Base-by-base conservation (phyloP, 139 green algal species). In the Picochlorum sp. region DNA sequence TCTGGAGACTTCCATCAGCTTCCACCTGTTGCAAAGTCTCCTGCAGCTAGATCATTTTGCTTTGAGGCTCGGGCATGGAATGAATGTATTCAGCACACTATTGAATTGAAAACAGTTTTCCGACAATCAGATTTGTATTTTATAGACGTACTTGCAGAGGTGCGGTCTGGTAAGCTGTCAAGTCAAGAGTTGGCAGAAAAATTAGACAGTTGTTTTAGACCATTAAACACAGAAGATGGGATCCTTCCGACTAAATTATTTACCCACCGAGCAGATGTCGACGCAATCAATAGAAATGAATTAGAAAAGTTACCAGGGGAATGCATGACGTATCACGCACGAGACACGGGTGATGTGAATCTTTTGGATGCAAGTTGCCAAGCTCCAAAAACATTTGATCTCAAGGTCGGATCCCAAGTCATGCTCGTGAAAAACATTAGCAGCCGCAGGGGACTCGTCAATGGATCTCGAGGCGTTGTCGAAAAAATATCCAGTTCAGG, bases 1-100 rank as follows among this genome's bases (percentile, higher is more conserved):
- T 85, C 67, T 5, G 83, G 83, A 57, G 84, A 91, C 68, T 90
- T 91, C 64, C 76, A 77, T 59, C 73, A 79, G 68, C 83, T 90
- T 55, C 83, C 83, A 14, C 83, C 83, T n/a, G 77, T 90, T 31
- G 67, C 28, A 20, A 74, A 77, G 57, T 49, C 62, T 28, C 38
- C 7, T 56, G 13, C 9, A 14, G 38, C 60, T 47, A 68, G 77
- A 54, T 50, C 37, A 41, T 89, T 87, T 55, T 69, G 65, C n/a
- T 89, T 89, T 45, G 67, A 90, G 69, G 57, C 77, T 1, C 49
- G 58, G 5, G 58, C 52, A 69, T 89, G 83, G 83, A 37, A 14
- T 7, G 28, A 45, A 11, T 84, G 73, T 63, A 54, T 83, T 8
- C n/a, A 70, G 34, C 34, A 67, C 50, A 71, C 60, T 57, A 45